Evolutionary conservation across 768 basidiomycete species (phyloP).

Genomic region (Symmetrospora coprosmae): DNA sequence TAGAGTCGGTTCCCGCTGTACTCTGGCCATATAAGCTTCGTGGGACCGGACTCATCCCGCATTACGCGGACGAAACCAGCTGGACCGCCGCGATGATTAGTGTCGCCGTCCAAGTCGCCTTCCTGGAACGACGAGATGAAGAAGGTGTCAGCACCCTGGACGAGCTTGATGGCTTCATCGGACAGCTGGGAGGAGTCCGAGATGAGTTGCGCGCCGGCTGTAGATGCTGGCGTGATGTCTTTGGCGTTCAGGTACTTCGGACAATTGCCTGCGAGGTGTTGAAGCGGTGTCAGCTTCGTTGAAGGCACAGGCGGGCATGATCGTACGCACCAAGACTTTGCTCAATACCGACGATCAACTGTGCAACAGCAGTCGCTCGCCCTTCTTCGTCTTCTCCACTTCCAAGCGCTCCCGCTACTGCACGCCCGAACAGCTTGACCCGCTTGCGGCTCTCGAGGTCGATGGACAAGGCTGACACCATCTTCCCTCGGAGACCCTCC

Average conservation of each 20-base stretch:
- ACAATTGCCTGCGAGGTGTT: too few species aligned
- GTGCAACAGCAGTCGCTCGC: background rate
- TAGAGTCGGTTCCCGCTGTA: conserved; percentile 20
- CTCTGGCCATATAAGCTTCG: conserved; percentile 20
- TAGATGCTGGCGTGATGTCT: background rate
- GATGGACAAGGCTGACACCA: conserved; percentile 10
- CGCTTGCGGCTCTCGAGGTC: conserved; percentile 7
- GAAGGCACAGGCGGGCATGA: too few species aligned
- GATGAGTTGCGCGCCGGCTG: background rate
- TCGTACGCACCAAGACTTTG: conserved; percentile 9
- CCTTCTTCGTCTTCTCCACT: background rate
- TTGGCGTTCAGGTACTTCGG: conserved; percentile 25
- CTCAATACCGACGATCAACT: conserved; percentile 11
- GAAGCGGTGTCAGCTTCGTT: too few species aligned
- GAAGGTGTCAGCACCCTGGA: background rate
- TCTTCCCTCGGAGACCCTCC: conserved; percentile 1
- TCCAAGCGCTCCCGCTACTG: background rate
- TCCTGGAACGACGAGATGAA: background rate
- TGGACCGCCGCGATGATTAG: conserved; percentile 23
- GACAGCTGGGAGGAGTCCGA: background rate
- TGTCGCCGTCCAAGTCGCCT: conserved; percentile 12
- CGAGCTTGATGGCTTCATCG: conserved; percentile 12
- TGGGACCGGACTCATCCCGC: background rate
- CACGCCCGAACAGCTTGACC: conserved; percentile 16
- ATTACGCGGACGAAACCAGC: conserved; percentile 13